Conservation (phyloP, 2,329 filamentous ascomycete genomes). For the Trichophyton simii region DNA sequence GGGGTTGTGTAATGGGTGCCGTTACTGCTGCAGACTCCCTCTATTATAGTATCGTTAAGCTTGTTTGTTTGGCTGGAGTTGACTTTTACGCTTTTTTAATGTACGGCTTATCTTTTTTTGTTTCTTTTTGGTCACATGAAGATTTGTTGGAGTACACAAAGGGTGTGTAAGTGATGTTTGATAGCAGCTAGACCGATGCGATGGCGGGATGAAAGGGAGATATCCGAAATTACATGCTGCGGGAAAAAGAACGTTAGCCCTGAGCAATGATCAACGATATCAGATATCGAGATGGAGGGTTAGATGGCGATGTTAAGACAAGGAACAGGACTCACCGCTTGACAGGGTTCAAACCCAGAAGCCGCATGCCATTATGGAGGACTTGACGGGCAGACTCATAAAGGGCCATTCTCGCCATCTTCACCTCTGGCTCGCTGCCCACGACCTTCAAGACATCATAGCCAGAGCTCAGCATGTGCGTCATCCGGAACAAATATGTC, state of each 20-base stretch:
- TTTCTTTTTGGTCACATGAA: neutral
- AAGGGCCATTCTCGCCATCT: slow-evolving; percentile 48
- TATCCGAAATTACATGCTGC: neutral
- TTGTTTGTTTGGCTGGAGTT: neutral
- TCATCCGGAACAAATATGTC: slow-evolving; percentile 55
- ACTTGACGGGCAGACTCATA: slow-evolving; percentile 52
- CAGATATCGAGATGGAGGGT: neutral
- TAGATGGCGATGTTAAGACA: neutral
- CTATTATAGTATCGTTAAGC: neutral
- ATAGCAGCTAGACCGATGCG: neutral
- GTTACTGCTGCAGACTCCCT: neutral
- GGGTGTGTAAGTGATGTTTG: neutral
- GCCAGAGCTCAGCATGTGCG: slow-evolving; percentile 47
- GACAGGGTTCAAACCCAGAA: slow-evolving; percentile 54
- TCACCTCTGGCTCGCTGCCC: slow-evolving; percentile 45
- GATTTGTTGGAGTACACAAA: neutral
- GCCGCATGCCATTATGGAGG: slow-evolving; percentile 52
- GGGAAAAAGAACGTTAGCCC: neutral
- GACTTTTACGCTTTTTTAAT: neutral
- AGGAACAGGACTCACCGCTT: slow-evolving; percentile 32
- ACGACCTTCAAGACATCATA: slow-evolving; percentile 53
- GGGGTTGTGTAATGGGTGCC: too few species aligned
- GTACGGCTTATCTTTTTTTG: neutral
- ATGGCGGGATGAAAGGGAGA: neutral
- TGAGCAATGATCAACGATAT: neutral